Evolutionary conservation across 495 filamentous ascomycete species (phyloP).

Genomic region (Amniculicola lignicola): DNA sequence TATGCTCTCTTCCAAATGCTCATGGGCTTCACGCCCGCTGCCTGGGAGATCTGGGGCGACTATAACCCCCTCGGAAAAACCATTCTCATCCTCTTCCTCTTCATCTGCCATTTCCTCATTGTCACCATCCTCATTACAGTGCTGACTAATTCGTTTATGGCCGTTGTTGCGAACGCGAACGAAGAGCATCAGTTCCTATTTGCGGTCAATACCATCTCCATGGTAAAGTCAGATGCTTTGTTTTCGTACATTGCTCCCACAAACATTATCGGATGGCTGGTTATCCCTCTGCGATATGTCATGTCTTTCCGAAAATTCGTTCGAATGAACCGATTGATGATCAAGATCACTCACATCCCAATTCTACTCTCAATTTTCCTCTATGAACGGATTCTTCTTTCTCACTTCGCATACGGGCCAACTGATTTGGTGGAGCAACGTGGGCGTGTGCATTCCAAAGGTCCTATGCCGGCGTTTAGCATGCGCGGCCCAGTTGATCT

Average conservation of each 20-base stretch:
- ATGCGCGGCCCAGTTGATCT: conserved; percentile 48
- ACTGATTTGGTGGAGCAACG: conserved; percentile 63
- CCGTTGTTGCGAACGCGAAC: conserved; percentile 84
- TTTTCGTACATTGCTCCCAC: conserved; percentile 89
- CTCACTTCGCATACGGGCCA: conserved; percentile 65
- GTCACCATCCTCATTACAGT: conserved; percentile 91
- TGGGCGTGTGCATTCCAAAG: conserved; percentile 36
- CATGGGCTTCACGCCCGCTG: conserved; percentile 81
- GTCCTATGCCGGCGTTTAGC: conserved; percentile 34
- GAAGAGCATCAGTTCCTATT: conserved; percentile 94
- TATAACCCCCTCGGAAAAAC: conserved; percentile 74
- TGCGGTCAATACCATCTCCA: conserved; percentile 88
- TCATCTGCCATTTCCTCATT: conserved; percentile 93
- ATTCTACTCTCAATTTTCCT: conserved; percentile 78
- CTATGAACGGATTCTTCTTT: conserved; percentile 77
- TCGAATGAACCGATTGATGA: conserved; percentile 75
- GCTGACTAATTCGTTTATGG: conserved; percentile 90
- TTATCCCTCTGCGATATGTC: conserved; percentile 73
- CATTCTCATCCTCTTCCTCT: conserved; percentile 74
- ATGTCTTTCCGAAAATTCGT: conserved; percentile 78
- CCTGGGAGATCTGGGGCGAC: conserved; percentile 68
- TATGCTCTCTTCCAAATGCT: conserved; percentile 89
- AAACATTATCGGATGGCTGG: conserved; percentile 82
- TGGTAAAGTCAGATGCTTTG: conserved; percentile 92
- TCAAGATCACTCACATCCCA: conserved; percentile 86